A percentile compares a stretch with the other conserved stretches of the same genome.
Evolutionary conservation across 2,329 filamentous ascomycete species (phyloP).

Genomic region (Scolecobasidium constrictum): DNA sequence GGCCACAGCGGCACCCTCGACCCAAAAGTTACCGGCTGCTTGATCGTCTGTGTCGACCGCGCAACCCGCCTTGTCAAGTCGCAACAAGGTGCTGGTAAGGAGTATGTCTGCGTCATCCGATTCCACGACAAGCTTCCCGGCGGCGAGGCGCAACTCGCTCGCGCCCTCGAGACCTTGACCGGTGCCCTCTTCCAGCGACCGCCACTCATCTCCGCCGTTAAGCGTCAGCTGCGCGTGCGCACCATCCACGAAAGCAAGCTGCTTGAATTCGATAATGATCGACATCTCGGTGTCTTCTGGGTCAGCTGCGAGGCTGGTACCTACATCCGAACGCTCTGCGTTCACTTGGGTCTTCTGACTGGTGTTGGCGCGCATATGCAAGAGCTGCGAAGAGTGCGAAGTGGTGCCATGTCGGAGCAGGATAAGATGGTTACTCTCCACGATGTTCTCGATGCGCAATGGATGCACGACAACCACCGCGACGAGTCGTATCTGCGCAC

Average conservation of each 20-base stretch:
- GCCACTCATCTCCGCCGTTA: constrained; percentile 94
- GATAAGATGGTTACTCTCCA: constrained; percentile 84
- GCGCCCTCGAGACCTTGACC: constrained; percentile 89
- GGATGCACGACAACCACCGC: constrained; percentile 87
- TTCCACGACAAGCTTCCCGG: constrained; percentile 93
- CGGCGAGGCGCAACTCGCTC: constrained; percentile 83
- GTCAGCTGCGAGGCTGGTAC: constrained; percentile 98
- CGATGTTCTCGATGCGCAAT: constrained; percentile 92
- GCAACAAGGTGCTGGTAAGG: constrained; percentile 97
- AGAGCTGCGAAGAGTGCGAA: constrained; percentile 86
- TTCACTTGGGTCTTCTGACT: constrained; percentile 69
- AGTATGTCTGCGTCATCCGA: constrained; percentile 93
- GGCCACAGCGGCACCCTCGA: constrained; percentile 97
- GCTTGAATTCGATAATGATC: constrained; percentile 93
- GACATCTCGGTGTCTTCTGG: constrained; percentile 97
- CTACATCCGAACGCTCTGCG: constrained; percentile 96
- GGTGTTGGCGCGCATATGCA: constrained; percentile 97
- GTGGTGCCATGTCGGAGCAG: constrained; percentile 88
- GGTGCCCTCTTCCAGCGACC: constrained; percentile 96
- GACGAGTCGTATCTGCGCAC: constrained; percentile 87
- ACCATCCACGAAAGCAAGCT: constrained; percentile 97
- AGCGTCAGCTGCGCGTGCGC: constrained; percentile 95
- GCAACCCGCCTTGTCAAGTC: constrained; percentile 97
- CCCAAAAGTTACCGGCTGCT: constrained; percentile 91
- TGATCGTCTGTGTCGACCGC: constrained; percentile 93